Percentiles rank a stretch among this genome's conserved stretches.
Evolutionary conservation across 805 yeast genomes (phyloP).

Genomic region (Starmera quercuum): DNA sequence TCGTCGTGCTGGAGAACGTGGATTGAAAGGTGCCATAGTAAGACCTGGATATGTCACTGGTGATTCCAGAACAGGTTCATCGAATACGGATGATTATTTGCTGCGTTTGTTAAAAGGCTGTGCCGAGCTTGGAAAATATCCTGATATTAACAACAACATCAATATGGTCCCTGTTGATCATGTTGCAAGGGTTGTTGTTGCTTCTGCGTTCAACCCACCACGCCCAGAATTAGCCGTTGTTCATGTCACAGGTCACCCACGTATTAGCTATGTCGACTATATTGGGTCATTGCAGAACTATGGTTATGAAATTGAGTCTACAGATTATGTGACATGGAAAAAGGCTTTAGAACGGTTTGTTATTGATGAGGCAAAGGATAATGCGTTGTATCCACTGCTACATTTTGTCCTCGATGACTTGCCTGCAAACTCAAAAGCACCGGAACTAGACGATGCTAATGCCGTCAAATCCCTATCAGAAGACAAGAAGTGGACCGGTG

Average conservation of each 20-base stretch:
- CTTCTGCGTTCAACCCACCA: conserved; percentile 78
- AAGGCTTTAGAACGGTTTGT: conserved; percentile 68
- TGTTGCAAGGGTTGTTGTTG: conserved; percentile 85
- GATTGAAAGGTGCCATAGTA: conserved; percentile 80
- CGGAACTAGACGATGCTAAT: conserved; percentile 86
- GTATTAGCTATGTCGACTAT: conserved; percentile 73
- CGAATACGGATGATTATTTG: conserved; percentile 95
- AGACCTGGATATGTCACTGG: conserved; percentile 98
- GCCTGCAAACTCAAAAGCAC: conserved; percentile 89
- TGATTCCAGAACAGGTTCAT: conserved; percentile 71
- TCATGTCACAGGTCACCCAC: conserved; percentile 97
- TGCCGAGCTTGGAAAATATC: conserved; percentile 77
- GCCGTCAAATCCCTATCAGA: conserved; percentile 60
- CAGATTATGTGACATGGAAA: conserved; percentile 77
- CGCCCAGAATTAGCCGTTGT: conserved; percentile 54
- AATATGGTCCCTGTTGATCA: conserved; percentile 98
- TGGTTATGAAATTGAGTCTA: conserved; percentile 62
- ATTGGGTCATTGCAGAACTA: conserved; percentile 54
- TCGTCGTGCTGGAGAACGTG: conserved; percentile 81
- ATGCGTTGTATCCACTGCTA: conserved; percentile 85
- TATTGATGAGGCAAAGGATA: conserved; percentile 63
- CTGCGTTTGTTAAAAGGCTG: conserved; percentile 93
- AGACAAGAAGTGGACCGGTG: conserved; percentile 59
- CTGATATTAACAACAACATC: conserved; percentile 79
- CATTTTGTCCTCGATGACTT: conserved; percentile 92